Conservation (phyloP, 1,139 yeast species). For the Suhomyces kunorum region DNA sequence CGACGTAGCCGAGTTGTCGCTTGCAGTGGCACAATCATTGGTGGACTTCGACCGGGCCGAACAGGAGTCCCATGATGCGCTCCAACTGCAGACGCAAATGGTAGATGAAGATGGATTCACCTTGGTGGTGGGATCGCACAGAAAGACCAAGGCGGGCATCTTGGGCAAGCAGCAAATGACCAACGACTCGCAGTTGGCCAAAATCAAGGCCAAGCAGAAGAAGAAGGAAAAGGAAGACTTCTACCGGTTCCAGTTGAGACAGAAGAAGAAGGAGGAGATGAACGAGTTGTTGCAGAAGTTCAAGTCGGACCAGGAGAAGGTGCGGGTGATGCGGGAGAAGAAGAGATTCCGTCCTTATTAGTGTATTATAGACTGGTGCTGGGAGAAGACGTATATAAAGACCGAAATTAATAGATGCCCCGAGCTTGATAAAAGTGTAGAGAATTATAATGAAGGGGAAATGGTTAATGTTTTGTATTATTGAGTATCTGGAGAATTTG, state of each 20-base stretch:
- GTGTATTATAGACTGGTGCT: slow-evolving; percentile 3
- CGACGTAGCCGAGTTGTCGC: slow-evolving; percentile 49
- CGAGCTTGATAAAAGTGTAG: no score
- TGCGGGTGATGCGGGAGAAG: slow-evolving; percentile 73
- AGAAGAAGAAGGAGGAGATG: slow-evolving; percentile 89
- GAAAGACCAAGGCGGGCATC: slow-evolving; percentile 74
- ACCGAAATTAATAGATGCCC: neutral
- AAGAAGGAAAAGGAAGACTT: slow-evolving; percentile 87
- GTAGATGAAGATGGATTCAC: slow-evolving; percentile 96
- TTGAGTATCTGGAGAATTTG: no score
- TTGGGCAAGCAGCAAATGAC: slow-evolving; percentile 56
- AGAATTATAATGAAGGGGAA: no score
- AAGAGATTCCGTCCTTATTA: slow-evolving; percentile 84
- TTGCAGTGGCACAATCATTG: slow-evolving; percentile 59
- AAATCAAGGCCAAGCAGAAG: slow-evolving; percentile 56
- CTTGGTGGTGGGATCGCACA: slow-evolving; percentile 80
- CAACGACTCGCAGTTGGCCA: slow-evolving; percentile 44
- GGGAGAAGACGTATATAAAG: no score
- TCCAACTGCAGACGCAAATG: slow-evolving; percentile 53
- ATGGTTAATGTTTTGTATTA: no score
- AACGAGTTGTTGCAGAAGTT: slow-evolving; percentile 80
- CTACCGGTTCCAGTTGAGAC: slow-evolving; percentile 94
- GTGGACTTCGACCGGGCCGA: slow-evolving; percentile 72
- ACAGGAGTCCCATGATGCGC: slow-evolving; percentile 59
- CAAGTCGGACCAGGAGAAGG: slow-evolving; percentile 87